Percentiles rank a stretch among this genome's conserved stretches.
Evolutionary conservation across 2,329 filamentous ascomycete species (phyloP).

Genomic region (Epichloe aotearoae): DNA sequence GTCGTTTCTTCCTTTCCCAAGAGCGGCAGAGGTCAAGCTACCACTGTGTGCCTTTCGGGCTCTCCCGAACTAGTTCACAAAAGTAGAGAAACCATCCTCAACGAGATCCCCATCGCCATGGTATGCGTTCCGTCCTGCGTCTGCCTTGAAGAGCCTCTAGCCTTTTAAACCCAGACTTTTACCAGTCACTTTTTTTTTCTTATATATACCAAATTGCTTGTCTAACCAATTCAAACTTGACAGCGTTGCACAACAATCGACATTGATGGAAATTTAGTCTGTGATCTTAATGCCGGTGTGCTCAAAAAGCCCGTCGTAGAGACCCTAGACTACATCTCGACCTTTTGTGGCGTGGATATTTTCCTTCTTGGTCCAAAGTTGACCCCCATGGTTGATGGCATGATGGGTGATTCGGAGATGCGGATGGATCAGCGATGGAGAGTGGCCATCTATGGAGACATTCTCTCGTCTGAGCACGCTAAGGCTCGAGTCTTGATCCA

Average conservation of each 20-base stretch:
- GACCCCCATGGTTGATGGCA: constrained; percentile 59
- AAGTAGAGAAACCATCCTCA: constrained; percentile 79
- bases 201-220: background rate
- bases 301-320: constrained; percentile 66
- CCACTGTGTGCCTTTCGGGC: constrained; percentile 84
- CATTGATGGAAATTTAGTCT: constrained; percentile 80
- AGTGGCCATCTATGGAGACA: constrained; percentile 88
- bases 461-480: constrained; percentile 89
- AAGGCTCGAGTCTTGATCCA: constrained; percentile 94
- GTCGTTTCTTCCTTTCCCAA: constrained; percentile 75
- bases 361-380: constrained; percentile 88
- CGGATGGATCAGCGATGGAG: constrained; percentile 83
- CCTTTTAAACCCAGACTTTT: background rate
- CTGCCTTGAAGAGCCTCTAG: background rate
- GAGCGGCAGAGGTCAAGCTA: constrained; percentile 54
- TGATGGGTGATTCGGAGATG: constrained; percentile 68
- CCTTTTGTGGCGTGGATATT: constrained; percentile 87
- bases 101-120: constrained; percentile 83
- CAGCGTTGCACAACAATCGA: constrained; percentile 83
- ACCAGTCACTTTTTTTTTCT: background rate
- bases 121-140: constrained; percentile 39
- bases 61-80: constrained; percentile 78
- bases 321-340: constrained; percentile 75
- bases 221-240: background rate
- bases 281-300: constrained; percentile 53